Percentiles rank a stretch among this genome's conserved stretches.
phyloP scores from a whole-genome alignment of 2,329 filamentous ascomycete genomes.

The Aspergillus calidoustus region DNA sequence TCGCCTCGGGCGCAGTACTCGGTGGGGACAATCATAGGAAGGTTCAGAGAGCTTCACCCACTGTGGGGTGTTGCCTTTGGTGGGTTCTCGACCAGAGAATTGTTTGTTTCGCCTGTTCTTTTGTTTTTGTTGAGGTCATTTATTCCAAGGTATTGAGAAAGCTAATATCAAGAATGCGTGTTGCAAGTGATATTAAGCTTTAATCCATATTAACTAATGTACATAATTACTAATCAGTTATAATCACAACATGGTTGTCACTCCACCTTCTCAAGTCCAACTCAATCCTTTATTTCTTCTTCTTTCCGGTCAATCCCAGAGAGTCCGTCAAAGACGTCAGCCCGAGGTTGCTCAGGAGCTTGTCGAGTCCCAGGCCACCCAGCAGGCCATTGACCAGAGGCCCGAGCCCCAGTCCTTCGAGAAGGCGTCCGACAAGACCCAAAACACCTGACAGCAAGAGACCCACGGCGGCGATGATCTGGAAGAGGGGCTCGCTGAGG shows the following conservation, averaged over 20 bases:
- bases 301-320: conserved; percentile 47
- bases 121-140: no score
- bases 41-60: not conserved
- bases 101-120: no score
- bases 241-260: not conserved
- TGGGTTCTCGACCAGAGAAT: no score
- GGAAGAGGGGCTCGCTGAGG: conserved; percentile 75
- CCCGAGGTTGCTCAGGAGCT: conserved; percentile 54
- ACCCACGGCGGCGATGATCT: conserved; percentile 89
- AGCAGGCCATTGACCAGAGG: conserved; percentile 79
- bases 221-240: not conserved
- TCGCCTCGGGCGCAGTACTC: not conserved
- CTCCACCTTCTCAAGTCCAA: not conserved
- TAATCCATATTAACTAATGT: not conserved
- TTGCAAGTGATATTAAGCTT: no score
- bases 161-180: no score
- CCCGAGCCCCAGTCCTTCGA: conserved; percentile 81
- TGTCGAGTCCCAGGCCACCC: conserved; percentile 69
- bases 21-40: not conserved
- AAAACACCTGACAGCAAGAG: conserved; percentile 81
- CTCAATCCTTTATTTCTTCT: conserved; percentile 47
- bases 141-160: no score
- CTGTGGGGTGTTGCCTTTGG: no score
- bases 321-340: conserved; percentile 54
- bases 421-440: conserved; percentile 78